Conservation (phyloP, 495 filamentous ascomycete genomes). For the Hamigera avellanea region DNA sequence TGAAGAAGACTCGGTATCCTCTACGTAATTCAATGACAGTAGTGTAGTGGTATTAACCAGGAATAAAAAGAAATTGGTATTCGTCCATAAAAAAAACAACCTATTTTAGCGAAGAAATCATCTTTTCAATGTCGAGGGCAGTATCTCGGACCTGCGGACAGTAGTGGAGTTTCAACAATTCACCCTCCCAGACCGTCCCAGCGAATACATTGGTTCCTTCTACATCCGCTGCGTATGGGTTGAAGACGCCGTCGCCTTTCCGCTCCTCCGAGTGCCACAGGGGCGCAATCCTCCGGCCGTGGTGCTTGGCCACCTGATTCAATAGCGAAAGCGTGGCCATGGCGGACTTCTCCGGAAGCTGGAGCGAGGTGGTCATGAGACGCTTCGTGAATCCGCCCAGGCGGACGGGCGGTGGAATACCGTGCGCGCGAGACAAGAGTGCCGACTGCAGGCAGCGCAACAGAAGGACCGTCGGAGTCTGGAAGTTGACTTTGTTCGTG, state of each 20-base stretch:
- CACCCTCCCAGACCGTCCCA: conserved; percentile 85
- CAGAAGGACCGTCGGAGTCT: conserved; percentile 83
- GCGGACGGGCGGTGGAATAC: conserved; percentile 60
- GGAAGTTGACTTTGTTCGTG: conserved; percentile 72
- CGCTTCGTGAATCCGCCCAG: conserved; percentile 90
- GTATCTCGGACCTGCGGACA: conserved; percentile 74
- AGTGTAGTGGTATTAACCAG: too few relatives aligned
- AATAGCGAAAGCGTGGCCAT: conserved; percentile 66
- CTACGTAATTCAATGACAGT: too few relatives aligned
- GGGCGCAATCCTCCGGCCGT: conserved; percentile 55
- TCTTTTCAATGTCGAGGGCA: conserved; percentile 59
- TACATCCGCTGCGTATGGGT: conserved; percentile 42
- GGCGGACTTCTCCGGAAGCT: conserved; percentile 79
- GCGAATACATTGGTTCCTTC: conserved; percentile 85
- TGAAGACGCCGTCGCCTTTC: conserved; percentile 65
- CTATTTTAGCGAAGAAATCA: conserved; percentile 27
- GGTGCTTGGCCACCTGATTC: conserved; percentile 58
- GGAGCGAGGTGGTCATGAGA: conserved; percentile 66
- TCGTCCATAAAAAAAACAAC: too few relatives aligned
- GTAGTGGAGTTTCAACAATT: conserved; percentile 75
- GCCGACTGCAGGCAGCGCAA: conserved; percentile 71
- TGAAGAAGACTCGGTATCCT: too few relatives aligned
- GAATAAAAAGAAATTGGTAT: too few relatives aligned
- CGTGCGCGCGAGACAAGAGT: conserved; percentile 39
- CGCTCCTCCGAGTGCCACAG: conserved; percentile 86